Percentiles rank a stretch among this genome's conserved stretches.
These are phyloP conservation scores for Grosmannia serpens DNA, from an alignment of 2,329 filamentous ascomycete species.

Conservation along the genomic window DNA sequence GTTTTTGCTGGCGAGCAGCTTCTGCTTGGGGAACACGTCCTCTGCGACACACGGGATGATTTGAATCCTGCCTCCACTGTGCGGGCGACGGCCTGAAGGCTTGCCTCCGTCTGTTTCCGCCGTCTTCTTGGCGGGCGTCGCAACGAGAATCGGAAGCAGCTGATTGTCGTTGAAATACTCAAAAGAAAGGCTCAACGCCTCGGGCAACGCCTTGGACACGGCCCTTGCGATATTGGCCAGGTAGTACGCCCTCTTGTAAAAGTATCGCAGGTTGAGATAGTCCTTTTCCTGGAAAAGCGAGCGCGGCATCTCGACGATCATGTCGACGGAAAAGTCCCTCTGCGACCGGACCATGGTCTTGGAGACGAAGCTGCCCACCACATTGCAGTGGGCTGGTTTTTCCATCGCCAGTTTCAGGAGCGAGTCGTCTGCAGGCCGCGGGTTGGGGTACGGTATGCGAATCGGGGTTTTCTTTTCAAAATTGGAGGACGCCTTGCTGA, in stretches of 20 bases:
- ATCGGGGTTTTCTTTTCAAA: slow-evolving; percentile 58
- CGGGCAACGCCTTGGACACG: slow-evolving; percentile 41
- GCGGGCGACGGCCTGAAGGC: slow-evolving; percentile 7
- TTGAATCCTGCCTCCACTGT: slow-evolving; percentile 44
- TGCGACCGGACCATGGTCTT: slow-evolving; percentile 61
- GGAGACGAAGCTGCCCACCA: slow-evolving; percentile 76
- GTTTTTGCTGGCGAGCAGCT: slow-evolving; percentile 58
- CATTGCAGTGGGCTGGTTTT: slow-evolving; percentile 68
- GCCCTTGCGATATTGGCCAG: slow-evolving; percentile 68
- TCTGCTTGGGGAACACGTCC: slow-evolving; percentile 56
- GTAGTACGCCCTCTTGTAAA: slow-evolving; percentile 89
- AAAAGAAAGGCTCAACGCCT: slow-evolving; percentile 48
- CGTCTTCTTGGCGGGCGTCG: slow-evolving; percentile 11
- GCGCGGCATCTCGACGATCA: slow-evolving; percentile 77
- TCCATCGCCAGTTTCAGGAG: slow-evolving; percentile 74
- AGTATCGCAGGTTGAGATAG: slow-evolving; percentile 84
- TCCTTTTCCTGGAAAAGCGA: slow-evolving; percentile 86
- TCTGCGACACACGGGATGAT: slow-evolving; percentile 66
- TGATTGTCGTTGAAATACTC: slow-evolving; percentile 60
- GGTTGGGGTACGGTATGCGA: slow-evolving; percentile 74
- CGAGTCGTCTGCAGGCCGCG: slow-evolving; percentile 60
- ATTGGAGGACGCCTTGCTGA: slow-evolving; percentile 54
- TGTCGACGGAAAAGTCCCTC: slow-evolving; percentile 53
- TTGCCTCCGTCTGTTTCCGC: slow-evolving; percentile 17
- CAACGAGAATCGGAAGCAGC: slow-evolving; percentile 56